Evolutionary conservation across 768 basidiomycete genomes (phyloP), one percentile per base, ranked within the genome.

Genomic region (Russula emetica): DNA sequence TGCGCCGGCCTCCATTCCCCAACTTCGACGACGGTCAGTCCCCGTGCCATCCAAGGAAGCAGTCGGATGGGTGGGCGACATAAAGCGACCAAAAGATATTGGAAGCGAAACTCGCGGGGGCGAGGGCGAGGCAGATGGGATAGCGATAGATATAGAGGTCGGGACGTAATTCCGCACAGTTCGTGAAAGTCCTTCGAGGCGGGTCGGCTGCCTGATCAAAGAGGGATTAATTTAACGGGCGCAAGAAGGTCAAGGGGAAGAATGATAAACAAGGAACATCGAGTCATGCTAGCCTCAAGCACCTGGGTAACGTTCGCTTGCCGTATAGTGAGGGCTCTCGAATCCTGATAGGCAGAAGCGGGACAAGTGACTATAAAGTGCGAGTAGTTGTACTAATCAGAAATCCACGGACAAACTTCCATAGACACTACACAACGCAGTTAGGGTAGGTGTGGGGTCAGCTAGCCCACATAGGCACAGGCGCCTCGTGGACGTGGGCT

Each of bases 151-250:
- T 56, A 83, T 80, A 9, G 80, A 79, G 20, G 79, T 75, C 4
- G 83, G 84, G 9, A 83, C 80, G 60, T 85, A 85, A 65, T 75
- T 78, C 52, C 83, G 80, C 30, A 85, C 74, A 11, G 82, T 78
- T 22, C 80, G 79, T 11, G 83, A 81, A 66, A 85, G 76, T 26
- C 75, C 76, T 71, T 83, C 81, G 22, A 84, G 74, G 61, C 81
- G 76, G 0, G 82, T 78, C 10, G 78, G 78, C 63, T 77, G 79
- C n/a, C 82, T 83, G 69, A 32, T 38, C 18, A 45, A 54, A 62
- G 28, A 55, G 55, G 28, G 28, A 45, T 66, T 22, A 58, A 49
- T 26, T 22, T 5, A 20, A n/a, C 30, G 18, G 18, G 34, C n/a
- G 8, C 32, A 16, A 44, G 36, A 36, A 30, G 8, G 28, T 38